Evolutionary conservation across 2,329 filamentous ascomycete species (phyloP).

Genomic region (Fusarium zealandicum): DNA sequence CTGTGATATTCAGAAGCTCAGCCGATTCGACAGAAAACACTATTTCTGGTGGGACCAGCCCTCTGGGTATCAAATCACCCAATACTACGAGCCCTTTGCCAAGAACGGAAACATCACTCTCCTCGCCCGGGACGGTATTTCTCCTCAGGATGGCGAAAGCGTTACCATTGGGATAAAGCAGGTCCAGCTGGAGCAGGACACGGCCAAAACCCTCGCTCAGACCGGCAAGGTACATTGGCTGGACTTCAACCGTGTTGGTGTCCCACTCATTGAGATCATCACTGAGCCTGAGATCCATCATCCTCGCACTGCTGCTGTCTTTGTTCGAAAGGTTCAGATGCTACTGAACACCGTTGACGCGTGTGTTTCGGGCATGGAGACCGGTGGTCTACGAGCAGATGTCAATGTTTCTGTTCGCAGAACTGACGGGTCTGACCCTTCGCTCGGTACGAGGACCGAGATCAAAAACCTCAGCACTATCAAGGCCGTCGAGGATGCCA

Average conservation of each 20-base stretch:
- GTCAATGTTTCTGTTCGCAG: constrained; percentile 91
- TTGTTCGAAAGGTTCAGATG: constrained; percentile 87
- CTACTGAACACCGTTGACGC: constrained; percentile 82
- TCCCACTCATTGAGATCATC: constrained; percentile 94
- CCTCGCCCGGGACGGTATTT: constrained; percentile 78
- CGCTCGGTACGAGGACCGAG: constrained; percentile 86
- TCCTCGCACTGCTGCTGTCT: constrained; percentile 84
- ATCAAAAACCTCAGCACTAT: constrained; percentile 98
- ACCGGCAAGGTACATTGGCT: constrained; percentile 77
- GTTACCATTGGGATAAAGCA: constrained; percentile 86
- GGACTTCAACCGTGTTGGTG: constrained; percentile 92
- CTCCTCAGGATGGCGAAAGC: constrained; percentile 72
- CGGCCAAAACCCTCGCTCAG: constrained; percentile 88
- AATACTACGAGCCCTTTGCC: constrained; percentile 82
- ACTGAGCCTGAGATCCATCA: constrained; percentile 88
- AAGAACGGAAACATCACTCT: constrained; percentile 76
- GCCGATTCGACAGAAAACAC: constrained; percentile 93
- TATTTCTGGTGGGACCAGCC: constrained; percentile 99
- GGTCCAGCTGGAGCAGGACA: constrained; percentile 97
- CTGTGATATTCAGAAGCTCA: constrained; percentile 78
- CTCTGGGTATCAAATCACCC: constrained; percentile 95
- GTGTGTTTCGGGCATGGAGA: constrained; percentile 91
- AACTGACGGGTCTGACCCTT: constrained; percentile 50
- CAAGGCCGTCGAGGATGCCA: constrained; percentile 93
- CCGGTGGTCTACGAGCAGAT: constrained; percentile 88